Conservation (phyloP, 495 filamentous ascomycete species). For the Schizothecium vesticola region DNA sequence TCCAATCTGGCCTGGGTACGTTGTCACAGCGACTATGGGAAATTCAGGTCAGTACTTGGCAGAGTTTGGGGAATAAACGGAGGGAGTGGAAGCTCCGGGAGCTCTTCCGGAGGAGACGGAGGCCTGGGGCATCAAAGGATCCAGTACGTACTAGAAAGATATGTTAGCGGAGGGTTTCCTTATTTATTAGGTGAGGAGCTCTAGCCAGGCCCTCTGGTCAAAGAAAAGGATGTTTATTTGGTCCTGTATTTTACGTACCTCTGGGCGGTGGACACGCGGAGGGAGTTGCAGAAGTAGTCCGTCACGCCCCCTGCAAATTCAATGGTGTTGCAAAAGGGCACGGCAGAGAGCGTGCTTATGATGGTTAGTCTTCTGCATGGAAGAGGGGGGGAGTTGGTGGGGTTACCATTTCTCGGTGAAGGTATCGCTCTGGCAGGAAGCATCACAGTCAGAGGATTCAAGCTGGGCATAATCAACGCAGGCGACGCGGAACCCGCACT, state of each 20-base stretch:
- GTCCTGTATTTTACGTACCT: too few species aligned
- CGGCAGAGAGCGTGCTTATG: conserved; percentile 21
- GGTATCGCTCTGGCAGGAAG: conserved; percentile 6
- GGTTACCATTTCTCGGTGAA: conserved; percentile 4
- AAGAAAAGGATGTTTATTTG: too few species aligned
- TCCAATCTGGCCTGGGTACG: conserved; percentile 30
- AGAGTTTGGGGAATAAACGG: too few species aligned
- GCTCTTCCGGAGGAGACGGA: too few species aligned
- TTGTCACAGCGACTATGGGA: conserved; percentile 35
- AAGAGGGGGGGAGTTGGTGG: not conserved
- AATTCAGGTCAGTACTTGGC: too few species aligned
- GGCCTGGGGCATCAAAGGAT: too few species aligned
- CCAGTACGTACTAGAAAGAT: too few species aligned
- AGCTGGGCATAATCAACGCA: conserved; percentile 8
- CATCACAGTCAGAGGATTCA: conserved; percentile 1
- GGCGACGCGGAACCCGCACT: conserved; percentile 6
- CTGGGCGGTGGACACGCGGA: conserved; percentile 23
- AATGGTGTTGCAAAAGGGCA: conserved; percentile 36
- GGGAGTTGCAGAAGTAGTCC: conserved; percentile 37
- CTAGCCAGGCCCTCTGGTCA: too few species aligned
- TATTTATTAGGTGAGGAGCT: too few species aligned
- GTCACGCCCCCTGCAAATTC: conserved; percentile 28
- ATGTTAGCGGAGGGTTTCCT: too few species aligned
- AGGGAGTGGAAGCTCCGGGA: too few species aligned
- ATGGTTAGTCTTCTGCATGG: not conserved